A percentile compares a stretch with the other conserved stretches of the same genome.
phyloP scores from a whole-genome alignment of 1,284 basidiomycete genomes.

The Meripilus lineatus region DNA sequence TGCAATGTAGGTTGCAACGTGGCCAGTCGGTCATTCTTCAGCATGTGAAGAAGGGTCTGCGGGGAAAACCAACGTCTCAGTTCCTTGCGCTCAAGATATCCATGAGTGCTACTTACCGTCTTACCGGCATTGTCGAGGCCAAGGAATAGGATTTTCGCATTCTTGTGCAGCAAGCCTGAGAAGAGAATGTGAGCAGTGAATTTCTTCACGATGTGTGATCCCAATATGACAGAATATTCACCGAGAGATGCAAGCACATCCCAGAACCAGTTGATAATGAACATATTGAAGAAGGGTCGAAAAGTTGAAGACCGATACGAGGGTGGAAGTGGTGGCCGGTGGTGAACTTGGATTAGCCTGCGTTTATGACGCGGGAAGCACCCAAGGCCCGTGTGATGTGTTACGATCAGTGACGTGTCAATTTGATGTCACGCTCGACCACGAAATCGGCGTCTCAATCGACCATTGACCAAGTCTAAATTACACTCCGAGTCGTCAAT shows the following conservation, averaged over 20 bases:
- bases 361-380: constrained; percentile 6
- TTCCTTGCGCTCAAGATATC: too few species aligned
- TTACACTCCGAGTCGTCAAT: too few species aligned
- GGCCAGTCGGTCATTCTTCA: constrained; percentile 98
- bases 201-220: background rate
- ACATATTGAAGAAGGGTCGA: constrained; percentile 47
- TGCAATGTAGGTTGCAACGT: constrained; percentile 98
- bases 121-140: constrained; percentile 99
- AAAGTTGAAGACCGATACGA: constrained; percentile 20
- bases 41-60: constrained; percentile 98
- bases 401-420: background rate
- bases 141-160: constrained; percentile 99
- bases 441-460: too few species aligned
- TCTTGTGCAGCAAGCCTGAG: constrained; percentile 93
- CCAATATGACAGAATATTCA: constrained; percentile 33
- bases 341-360: background rate
- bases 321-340: background rate
- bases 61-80: constrained; percentile 3
- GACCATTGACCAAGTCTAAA: too few species aligned
- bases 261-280: constrained; percentile 93
- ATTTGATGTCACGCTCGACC: background rate
- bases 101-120: constrained; percentile 57
- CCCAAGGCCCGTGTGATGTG: too few species aligned
- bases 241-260: constrained; percentile 89
- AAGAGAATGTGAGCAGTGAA: constrained; percentile 1